Evolutionary conservation across 306 rosid species (phyloP).

Genomic region (Mucuna pruriens): DNA sequence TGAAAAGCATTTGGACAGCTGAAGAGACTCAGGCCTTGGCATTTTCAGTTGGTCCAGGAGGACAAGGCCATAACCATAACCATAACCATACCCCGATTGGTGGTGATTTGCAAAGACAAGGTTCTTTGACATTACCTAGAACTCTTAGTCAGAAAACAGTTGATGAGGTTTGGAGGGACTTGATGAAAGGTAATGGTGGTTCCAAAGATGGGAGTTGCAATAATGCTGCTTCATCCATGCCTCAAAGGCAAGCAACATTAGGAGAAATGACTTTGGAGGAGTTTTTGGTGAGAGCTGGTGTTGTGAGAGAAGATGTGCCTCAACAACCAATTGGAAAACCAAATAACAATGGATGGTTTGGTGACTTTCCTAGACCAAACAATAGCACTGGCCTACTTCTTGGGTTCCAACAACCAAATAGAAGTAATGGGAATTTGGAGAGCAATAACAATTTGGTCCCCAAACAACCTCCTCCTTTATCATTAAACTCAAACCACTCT

Average conservation of each 20-base stretch:
- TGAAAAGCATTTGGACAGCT: constrained; percentile 89
- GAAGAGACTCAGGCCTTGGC: constrained; percentile 78
- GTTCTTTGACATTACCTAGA: constrained; percentile 87
- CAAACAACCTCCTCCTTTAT: constrained; percentile 52
- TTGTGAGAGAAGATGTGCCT: constrained; percentile 77
- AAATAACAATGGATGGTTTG: constrained; percentile 52
- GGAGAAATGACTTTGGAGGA: constrained; percentile 96
- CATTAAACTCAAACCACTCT: constrained; percentile 51
- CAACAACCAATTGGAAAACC: constrained; percentile 56
- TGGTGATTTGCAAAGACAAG: constrained; percentile 84
- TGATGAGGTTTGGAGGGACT: constrained; percentile 91
- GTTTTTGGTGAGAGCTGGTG: constrained; percentile 90
- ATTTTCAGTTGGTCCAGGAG: constrained; percentile 31
- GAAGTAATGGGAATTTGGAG: constrained; percentile 51
- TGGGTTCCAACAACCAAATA: constrained; percentile 63
- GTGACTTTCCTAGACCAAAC: constrained; percentile 57
- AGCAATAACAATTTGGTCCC: constrained; percentile 53
- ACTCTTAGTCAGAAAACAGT: constrained; percentile 94
- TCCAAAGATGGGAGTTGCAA: constrained; percentile 31
- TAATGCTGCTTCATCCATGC: constrained; percentile 45
- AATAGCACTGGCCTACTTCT: constrained; percentile 45
- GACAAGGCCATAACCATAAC: constrained; percentile 13
- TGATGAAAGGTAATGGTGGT: constrained; percentile 60
- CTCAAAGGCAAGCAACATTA: constrained; percentile 79
- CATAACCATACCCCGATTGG: constrained; percentile 1